phyloP scores from a whole-genome alignment of 495 filamentous ascomycete genomes.

The Penicillium soppii region DNA sequence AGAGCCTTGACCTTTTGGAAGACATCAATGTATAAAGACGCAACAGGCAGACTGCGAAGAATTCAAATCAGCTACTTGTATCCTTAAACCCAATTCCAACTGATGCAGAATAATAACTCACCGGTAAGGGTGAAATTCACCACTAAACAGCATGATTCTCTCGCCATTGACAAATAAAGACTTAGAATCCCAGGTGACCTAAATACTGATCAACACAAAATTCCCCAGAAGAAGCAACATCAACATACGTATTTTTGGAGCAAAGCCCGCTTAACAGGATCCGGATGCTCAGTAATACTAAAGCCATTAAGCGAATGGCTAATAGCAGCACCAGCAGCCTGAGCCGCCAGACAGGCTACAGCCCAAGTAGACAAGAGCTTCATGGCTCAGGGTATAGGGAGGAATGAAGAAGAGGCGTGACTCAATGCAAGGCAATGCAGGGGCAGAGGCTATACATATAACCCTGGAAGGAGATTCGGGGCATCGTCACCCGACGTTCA shows the following conservation, averaged over 20 bases:
- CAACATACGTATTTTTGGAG: conserved; percentile 40
- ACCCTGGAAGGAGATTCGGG: background rate
- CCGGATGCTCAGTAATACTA: conserved; percentile 37
- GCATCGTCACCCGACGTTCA: background rate
- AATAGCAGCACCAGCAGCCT: conserved; percentile 37
- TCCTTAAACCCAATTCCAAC: background rate
- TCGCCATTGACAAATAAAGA: conserved; percentile 72
- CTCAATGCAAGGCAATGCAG: conserved; percentile 2
- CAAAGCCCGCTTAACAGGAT: conserved; percentile 33
- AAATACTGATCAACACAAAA: conserved; percentile 5
- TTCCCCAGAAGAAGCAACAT: background rate
- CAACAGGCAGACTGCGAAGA: conserved; percentile 61
- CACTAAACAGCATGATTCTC: conserved; percentile 68
- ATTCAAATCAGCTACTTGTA: background rate
- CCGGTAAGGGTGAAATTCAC: conserved; percentile 71
- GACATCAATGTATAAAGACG: conserved; percentile 68
- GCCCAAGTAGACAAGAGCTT: conserved; percentile 33
- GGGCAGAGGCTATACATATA: conserved; percentile 18
- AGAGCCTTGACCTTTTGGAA: conserved; percentile 79
- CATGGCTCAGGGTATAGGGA: conserved; percentile 18
- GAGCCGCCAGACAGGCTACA: conserved; percentile 33
- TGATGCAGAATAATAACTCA: conserved; percentile 15
- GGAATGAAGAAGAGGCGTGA: background rate
- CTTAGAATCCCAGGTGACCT: conserved; percentile 76
- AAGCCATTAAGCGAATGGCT: conserved; percentile 37